Base-by-base conservation (phyloP, 2,329 filamentous ascomycete species). In the Escovopsis sp. region DNA sequence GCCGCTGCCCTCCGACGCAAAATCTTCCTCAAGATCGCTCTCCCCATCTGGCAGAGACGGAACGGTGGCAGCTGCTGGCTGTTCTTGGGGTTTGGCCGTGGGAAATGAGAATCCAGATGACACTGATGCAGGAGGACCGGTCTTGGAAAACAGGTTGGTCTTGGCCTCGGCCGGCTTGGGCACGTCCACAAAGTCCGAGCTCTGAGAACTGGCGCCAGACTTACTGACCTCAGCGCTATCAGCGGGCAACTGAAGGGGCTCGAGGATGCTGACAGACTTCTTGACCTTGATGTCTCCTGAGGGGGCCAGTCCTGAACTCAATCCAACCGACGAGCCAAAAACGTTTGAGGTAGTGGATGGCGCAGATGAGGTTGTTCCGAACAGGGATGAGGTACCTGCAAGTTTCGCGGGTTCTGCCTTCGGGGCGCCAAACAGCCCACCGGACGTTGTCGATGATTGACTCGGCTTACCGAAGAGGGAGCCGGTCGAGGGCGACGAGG, bases 1-100 rank as follows among this genome's bases (percentile, higher is more conserved):
- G 17, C 72, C 75, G 41, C 74, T 79, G 12, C 73, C 74, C 46
- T 72, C 70, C 0, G 60, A 65, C 6, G 49, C 64, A 27, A 60
- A 60, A 21, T 68, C 65, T 3, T 64, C 65, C 11, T 66, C 66
- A 5, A 48, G 27, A 9, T 48, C 43, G 29, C 41, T 46, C 3
- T 59, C 61, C 4, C 55, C 60, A 2, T 60, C 59, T 6, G 60
- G 61, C 5, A 62, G 58, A 8, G 56, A 50, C 8, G 61, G 56
- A 10, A 60, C 48, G 4, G 58, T 50, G 4, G 61, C 57, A 9
- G 60, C 44, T 12, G 45, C 42, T 5, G 53, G 48, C 5, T 50
- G 41, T 30, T 52, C 47, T 33, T 54, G 49, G 5, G 51, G 51
- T 11, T 53, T 42, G 8, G 48, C 48, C 35, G 52, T 51, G 3